Conservation (phyloP, 2,329 filamentous ascomycete species). For the Metarhizium anisopliae region DNA sequence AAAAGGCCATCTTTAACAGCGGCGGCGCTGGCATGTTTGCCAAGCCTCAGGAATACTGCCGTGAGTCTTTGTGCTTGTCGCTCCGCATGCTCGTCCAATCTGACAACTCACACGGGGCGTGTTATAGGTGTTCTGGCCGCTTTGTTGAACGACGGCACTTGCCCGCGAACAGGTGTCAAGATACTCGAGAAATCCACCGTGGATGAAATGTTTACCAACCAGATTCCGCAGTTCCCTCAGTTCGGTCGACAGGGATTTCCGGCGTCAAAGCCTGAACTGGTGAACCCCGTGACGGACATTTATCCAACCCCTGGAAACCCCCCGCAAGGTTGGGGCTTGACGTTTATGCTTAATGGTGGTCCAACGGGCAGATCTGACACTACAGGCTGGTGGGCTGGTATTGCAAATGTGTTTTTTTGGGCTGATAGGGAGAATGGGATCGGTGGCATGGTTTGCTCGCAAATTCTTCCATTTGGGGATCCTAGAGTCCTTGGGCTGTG, state of each 20-base stretch:
- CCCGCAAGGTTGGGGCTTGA: conserved; percentile 57
- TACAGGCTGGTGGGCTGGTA: conserved; percentile 48
- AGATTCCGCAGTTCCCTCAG: conserved; percentile 45
- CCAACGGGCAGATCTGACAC: conserved; percentile 41
- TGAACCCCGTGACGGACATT: conserved; percentile 38
- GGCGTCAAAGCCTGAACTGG: conserved; percentile 38
- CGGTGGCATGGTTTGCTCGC: conserved; percentile 40
- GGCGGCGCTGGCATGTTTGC: conserved; percentile 56
- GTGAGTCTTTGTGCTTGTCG: conserved; percentile 25
- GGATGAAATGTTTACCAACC: conserved; percentile 56
- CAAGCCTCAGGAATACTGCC: conserved; percentile 49
- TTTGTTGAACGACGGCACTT: conserved; percentile 55
- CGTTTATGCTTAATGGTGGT: conserved; percentile 44
- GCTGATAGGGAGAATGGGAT: conserved; percentile 49
- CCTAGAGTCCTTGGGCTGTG: conserved; percentile 31
- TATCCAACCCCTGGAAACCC: conserved; percentile 35
- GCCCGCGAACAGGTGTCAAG: conserved; percentile 42
- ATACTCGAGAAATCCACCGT: conserved; percentile 51
- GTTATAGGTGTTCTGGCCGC: conserved; percentile 46
- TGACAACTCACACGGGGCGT: too few species aligned
- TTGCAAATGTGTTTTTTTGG: conserved; percentile 57
- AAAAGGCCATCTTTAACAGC: conserved; percentile 40
- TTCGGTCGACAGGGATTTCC: conserved; percentile 37
- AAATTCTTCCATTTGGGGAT: conserved; percentile 43
- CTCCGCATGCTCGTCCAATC: background rate